Conservation (phyloP, 2,329 filamentous ascomycete genomes). For the Dothideomycetes sp. region DNA sequence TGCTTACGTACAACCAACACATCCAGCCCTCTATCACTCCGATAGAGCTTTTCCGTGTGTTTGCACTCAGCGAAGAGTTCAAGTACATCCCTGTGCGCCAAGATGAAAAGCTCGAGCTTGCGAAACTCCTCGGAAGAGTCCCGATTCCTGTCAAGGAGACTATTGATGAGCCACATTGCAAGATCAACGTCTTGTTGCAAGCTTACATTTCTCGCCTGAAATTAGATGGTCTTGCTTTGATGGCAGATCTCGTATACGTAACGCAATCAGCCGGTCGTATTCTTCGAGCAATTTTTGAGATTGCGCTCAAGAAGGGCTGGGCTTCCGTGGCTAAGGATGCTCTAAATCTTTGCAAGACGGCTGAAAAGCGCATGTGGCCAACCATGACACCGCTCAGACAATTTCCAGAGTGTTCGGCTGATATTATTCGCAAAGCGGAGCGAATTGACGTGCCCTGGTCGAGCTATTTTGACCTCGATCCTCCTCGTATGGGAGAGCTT, state of each 20-base stretch:
- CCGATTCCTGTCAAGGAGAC: constrained; percentile 96
- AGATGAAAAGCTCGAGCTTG: constrained; percentile 93
- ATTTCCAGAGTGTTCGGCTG: constrained; percentile 69
- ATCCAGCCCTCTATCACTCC: constrained; percentile 87
- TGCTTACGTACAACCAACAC: constrained; percentile 93
- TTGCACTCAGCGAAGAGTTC: constrained; percentile 93
- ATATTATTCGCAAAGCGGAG: constrained; percentile 86
- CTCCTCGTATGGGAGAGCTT: constrained; percentile 90
- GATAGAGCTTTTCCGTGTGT: constrained; percentile 94
- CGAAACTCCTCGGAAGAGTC: constrained; percentile 78
- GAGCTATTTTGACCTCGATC: constrained; percentile 92
- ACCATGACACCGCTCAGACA: constrained; percentile 95
- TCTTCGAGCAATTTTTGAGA: constrained; percentile 89
- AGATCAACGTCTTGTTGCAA: constrained; percentile 95
- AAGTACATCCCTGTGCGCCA: constrained; percentile 97
- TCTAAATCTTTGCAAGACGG: constrained; percentile 95
- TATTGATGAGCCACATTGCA: constrained; percentile 91
- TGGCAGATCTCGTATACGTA: constrained; percentile 98
- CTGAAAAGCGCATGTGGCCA: constrained; percentile 98
- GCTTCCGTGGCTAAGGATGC: constrained; percentile 84
- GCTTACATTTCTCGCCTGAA: constrained; percentile 93
- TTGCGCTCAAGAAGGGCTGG: constrained; percentile 95
- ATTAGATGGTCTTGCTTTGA: constrained; percentile 84
- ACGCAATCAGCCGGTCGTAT: constrained; percentile 97
- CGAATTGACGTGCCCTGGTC: constrained; percentile 88